Base-by-base conservation (phyloP, 345 rosid species). In the Reutealis trisperma region DNA sequence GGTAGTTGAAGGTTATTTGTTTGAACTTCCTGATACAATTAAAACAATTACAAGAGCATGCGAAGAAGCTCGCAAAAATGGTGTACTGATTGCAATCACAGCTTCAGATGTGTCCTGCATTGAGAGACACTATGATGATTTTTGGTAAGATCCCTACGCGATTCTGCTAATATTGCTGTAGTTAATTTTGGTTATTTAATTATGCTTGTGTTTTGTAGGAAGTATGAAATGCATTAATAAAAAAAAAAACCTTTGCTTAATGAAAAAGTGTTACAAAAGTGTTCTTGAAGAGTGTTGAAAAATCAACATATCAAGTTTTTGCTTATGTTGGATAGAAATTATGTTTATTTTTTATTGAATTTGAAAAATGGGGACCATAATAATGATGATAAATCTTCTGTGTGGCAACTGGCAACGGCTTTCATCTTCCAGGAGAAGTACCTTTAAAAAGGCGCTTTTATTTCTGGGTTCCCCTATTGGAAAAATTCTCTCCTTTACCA, bases 41-140 rank as follows among this genome's bases (percentile, higher is more conserved):
- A 88, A 83, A 78, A 89, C 99, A 77, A 88, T 93, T 77, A 78
- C 86, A 57, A 89, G 86, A 87, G 96, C 98, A 45, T 95, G 97
- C 32, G 92, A 95, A 85, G 98, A 85, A 87, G 98, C 99, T 51
- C 91, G 83, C 66, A 87, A 82, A 70, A 83, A 76, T 67, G 97
- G 98, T 79, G 96, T 91, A 12, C 83, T 95, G 75, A 89, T 95
- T 85, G 99, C 98, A 30, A 87, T 93, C 61, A 92, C 98, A 34
- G 99, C 98, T 71, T 95, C 98, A 9, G 99, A 95, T 78, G 93
- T 92, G 52, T 89, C 98, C 59, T 93, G 99, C 86, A 92, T 95
- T 6, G 98, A 95, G 82, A 87, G 91, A 63, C 97, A 92, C 80
- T 93, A 92, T 68, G 98, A 93, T 87, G 96, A 90, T 82, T 95